Conservation (phyloP, 1,284 basidiomycete species). For the Meripilus lineatus region DNA sequence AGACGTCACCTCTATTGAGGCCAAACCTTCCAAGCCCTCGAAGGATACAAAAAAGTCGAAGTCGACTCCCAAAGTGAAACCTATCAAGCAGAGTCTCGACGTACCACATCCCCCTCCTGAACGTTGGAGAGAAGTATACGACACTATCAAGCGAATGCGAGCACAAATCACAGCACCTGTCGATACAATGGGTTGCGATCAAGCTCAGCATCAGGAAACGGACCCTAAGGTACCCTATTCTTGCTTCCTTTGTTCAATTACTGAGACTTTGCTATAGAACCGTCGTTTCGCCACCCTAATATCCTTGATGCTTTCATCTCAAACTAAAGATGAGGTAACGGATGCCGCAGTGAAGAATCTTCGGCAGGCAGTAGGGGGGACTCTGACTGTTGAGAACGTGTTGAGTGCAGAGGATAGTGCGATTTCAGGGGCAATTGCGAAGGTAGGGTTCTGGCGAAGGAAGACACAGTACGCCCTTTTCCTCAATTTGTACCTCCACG, state of each 20-base stretch:
- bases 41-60: slow-evolving; percentile 10
- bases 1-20: neutral
- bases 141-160: slow-evolving; percentile 76
- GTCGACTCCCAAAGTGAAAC: slow-evolving; percentile 36
- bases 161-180: slow-evolving; percentile 74
- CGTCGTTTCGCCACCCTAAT: slow-evolving; percentile 83
- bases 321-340: slow-evolving; percentile 92
- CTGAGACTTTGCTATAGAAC: slow-evolving; percentile 40
- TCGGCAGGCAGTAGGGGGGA: slow-evolving; percentile 70
- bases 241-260: neutral
- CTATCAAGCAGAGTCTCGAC: slow-evolving; percentile 50
- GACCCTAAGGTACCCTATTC: slow-evolving; percentile 55
- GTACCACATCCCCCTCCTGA: slow-evolving; percentile 72
- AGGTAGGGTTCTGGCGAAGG: slow-evolving; percentile 91
- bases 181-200: slow-evolving; percentile 87
- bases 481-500: neutral
- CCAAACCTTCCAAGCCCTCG: slow-evolving; percentile 1
- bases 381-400: slow-evolving; percentile 71
- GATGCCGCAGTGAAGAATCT: slow-evolving; percentile 80
- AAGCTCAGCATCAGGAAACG: slow-evolving; percentile 54
- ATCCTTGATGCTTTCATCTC: slow-evolving; percentile 92
- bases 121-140: slow-evolving; percentile 73
- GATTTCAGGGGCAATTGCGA: slow-evolving; percentile 75
- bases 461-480: slow-evolving; percentile 65
- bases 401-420: slow-evolving; percentile 56